These are phyloP conservation scores for Coemansia erecta DNA, from an alignment of 192 early-diverging fungal genomes.

Conservation along the genomic window DNA sequence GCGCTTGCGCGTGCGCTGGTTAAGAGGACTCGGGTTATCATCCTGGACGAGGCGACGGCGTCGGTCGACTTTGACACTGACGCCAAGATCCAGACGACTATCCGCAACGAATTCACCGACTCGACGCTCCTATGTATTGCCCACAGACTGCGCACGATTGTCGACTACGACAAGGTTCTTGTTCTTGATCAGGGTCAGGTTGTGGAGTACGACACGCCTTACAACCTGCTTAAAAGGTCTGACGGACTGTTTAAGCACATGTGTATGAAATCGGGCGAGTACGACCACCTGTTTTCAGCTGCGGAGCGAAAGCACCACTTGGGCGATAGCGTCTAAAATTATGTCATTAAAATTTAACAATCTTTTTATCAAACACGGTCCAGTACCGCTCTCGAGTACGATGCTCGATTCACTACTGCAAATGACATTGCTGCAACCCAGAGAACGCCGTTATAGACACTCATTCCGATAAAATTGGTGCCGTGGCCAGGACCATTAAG, in stretches of 20 bases:
- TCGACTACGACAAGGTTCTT: constrained; percentile 75
- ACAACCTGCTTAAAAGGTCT: constrained; percentile 53
- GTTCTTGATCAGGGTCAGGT: constrained; percentile 76
- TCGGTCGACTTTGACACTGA: constrained; percentile 82
- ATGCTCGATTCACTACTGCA: constrained; percentile 25
- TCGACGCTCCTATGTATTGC: constrained; percentile 72
- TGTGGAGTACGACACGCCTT: constrained; percentile 67
- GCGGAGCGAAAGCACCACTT: constrained; percentile 55
- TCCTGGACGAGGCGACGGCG: constrained; percentile 77
- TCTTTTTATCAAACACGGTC: no score
- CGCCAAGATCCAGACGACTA: constrained; percentile 66
- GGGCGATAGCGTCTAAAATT: no score
- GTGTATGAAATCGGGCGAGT: constrained; percentile 83
- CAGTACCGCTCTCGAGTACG: constrained; percentile 7
- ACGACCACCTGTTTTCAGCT: constrained; percentile 64
- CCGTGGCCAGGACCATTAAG: constrained; percentile 32
- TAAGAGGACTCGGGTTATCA: constrained; percentile 64
- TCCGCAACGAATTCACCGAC: constrained; percentile 62
- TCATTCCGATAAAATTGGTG: constrained; percentile 30
- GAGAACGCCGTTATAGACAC: constrained; percentile 38
- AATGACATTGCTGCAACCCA: constrained; percentile 27
- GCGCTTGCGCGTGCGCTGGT: constrained; percentile 80
- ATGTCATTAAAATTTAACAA: no score
- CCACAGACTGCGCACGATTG: constrained; percentile 70
- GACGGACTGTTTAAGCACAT: constrained; percentile 62